A percentile compares a stretch with the other conserved stretches of the same genome.
Conservation (phyloP, 2,329 filamentous ascomycete genomes). For the Pseudocercospora eumusae region DNA sequence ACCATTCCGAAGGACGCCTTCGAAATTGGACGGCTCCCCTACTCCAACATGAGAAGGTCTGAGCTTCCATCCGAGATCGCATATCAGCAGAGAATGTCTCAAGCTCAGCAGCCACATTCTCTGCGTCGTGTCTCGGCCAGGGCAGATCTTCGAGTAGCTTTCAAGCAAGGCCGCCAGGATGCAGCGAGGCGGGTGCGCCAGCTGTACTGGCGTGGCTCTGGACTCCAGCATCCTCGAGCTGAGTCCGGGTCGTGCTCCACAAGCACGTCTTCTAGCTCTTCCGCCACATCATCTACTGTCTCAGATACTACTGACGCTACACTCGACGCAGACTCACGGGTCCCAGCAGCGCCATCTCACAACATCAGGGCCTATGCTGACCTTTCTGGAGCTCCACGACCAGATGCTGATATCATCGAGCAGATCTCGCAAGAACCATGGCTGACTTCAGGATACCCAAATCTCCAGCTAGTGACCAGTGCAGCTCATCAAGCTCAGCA, state of each 20-base stretch:
- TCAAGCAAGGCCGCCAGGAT: neutral
- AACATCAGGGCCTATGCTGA: neutral
- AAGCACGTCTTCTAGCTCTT: neutral
- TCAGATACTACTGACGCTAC: neutral
- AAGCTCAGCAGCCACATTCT: neutral
- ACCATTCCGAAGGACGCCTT: neutral
- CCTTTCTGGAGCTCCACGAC: neutral
- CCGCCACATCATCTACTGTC: neutral
- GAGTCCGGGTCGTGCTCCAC: neutral
- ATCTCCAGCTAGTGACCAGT: neutral
- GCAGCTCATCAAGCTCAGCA: neutral
- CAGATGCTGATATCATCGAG: neutral
- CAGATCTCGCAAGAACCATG: neutral
- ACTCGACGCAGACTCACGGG: neutral
- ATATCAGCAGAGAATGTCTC: neutral
- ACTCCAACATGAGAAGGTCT: neutral
- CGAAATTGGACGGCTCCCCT: too few relatives aligned
- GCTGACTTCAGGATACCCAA: neutral
- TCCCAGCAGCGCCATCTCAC: neutral
- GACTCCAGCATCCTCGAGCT: neutral
- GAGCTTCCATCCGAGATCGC: neutral
- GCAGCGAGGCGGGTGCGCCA: neutral
- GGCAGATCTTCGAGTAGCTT: neutral
- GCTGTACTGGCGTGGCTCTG: neutral
- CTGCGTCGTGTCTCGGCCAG: neutral